phyloP scores from a whole-genome alignment of 768 basidiomycete species.

The Rhizopogon vesiculosus region DNA sequence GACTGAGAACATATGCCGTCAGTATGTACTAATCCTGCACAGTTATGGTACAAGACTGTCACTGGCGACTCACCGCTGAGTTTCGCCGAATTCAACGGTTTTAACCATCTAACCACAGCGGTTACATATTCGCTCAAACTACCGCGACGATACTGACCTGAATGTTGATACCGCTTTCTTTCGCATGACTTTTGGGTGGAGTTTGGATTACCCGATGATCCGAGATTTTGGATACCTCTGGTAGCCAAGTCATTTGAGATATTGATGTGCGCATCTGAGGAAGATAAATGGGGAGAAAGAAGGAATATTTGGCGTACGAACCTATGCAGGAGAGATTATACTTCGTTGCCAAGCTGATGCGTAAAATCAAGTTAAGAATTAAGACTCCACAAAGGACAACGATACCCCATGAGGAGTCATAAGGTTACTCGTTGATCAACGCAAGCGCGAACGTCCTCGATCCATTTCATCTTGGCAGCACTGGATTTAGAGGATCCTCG shows the following conservation, averaged over 20 bases:
- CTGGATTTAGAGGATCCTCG: conserved; percentile 36
- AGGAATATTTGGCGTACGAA: conserved; percentile 60
- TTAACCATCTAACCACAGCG: conserved; percentile 30
- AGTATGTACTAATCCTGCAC: neutral
- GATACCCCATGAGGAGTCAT: conserved; percentile 52
- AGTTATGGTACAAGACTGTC: neutral
- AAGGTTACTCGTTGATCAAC: conserved; percentile 71
- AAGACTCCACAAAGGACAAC: neutral
- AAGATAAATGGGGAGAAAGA: conserved; percentile 58
- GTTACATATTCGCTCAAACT: neutral
- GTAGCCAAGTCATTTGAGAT: neutral
- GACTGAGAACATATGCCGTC: conserved; percentile 32
- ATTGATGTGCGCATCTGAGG: conserved; percentile 39
- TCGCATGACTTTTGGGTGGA: conserved; percentile 51
- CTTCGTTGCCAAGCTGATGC: conserved; percentile 39
- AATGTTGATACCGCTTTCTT: conserved; percentile 42
- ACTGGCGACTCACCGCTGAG: conserved; percentile 37
- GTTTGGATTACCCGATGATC: conserved; percentile 37
- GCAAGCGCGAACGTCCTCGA: conserved; percentile 48
- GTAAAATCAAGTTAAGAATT: neutral
- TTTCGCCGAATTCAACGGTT: conserved; percentile 33
- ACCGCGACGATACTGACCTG: conserved; percentile 27
- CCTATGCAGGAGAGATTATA: conserved; percentile 59
- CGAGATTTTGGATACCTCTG: conserved; percentile 65
- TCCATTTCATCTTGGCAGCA: conserved; percentile 63